Conservation (phyloP, 2,329 filamentous ascomycete species). For the Sarocladium brachiariae region DNA sequence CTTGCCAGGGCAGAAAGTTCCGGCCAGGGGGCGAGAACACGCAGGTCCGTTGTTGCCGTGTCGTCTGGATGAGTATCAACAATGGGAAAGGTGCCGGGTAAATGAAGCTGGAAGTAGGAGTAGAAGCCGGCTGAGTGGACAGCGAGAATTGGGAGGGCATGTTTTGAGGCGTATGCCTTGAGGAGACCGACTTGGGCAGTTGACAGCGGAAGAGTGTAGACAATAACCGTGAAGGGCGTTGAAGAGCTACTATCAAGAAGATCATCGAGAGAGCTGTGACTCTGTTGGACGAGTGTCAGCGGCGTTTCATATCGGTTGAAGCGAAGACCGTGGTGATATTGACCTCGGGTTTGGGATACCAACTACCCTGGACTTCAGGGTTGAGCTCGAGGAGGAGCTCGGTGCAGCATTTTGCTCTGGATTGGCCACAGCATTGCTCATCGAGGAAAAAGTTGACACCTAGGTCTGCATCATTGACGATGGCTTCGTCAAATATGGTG, state of each 20-base stretch:
- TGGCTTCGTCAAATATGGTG: constrained; percentile 75
- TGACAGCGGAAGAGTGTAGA: constrained; percentile 46
- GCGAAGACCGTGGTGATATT: constrained; percentile 11
- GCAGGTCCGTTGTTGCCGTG: constrained; percentile 75
- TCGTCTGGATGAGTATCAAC: constrained; percentile 94
- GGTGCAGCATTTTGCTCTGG: constrained; percentile 70
- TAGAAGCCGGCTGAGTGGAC: constrained; percentile 91
- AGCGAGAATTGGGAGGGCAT: constrained; percentile 68
- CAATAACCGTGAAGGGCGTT: constrained; percentile 42
- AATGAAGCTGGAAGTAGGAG: constrained; percentile 73
- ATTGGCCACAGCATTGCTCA: constrained; percentile 66
- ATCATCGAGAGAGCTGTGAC: constrained; percentile 28
- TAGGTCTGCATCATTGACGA: constrained; percentile 74
- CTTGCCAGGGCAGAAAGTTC: constrained; percentile 64
- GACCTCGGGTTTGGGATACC: constrained; percentile 46
- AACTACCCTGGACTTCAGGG: constrained; percentile 79
- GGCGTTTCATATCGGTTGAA: background rate
- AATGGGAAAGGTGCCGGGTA: constrained; percentile 79
- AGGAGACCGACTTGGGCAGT: constrained; percentile 37
- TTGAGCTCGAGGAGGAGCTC: constrained; percentile 81
- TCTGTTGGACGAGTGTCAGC: constrained; percentile 16
- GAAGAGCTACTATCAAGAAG: constrained; percentile 34
- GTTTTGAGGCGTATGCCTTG: constrained; percentile 40
- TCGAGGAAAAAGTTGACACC: constrained; percentile 98
- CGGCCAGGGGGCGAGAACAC: constrained; percentile 78